Percentiles rank a stretch among this genome's conserved stretches.
Evolutionary conservation across 2,329 filamentous ascomycete species (phyloP).

Genomic region (Trichoderma hamatum): DNA sequence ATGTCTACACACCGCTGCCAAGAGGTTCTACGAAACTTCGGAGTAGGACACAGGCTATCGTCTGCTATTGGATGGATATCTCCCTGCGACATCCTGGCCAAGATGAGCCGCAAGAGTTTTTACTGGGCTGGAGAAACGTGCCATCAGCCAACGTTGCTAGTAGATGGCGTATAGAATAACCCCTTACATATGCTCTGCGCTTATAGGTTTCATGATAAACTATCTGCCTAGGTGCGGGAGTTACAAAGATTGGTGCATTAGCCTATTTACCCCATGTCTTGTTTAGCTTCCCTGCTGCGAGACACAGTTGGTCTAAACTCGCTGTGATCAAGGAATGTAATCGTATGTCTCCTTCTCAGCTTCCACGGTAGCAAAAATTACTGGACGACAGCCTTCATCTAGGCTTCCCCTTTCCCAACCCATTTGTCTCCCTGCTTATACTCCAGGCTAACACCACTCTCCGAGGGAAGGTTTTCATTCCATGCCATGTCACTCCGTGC

Average conservation of each 20-base stretch:
- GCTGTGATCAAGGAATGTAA: neutral
- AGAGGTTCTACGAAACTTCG: neutral
- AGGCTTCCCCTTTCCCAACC: neutral
- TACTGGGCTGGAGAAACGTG: neutral
- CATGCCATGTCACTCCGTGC: neutral
- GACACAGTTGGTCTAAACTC: neutral
- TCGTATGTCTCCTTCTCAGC: neutral
- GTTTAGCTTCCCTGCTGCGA: conserved; percentile 5
- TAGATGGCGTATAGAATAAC: neutral
- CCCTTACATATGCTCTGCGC: neutral
- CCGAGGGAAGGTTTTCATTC: neutral
- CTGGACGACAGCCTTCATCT: neutral
- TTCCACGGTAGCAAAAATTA: neutral
- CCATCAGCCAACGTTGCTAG: neutral
- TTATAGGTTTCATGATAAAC: neutral
- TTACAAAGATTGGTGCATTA: neutral
- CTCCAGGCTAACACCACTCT: neutral
- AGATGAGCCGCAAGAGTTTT: neutral
- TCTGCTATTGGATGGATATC: neutral
- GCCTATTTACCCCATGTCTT: conserved; percentile 8
- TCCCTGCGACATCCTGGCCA: neutral
- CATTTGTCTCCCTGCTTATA: neutral
- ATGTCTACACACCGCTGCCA: conserved; percentile 1
- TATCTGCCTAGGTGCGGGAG: neutral
- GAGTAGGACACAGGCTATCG: neutral